Base-by-base conservation (phyloP, 345 rosid species). In the Linum lewisii region DNA sequence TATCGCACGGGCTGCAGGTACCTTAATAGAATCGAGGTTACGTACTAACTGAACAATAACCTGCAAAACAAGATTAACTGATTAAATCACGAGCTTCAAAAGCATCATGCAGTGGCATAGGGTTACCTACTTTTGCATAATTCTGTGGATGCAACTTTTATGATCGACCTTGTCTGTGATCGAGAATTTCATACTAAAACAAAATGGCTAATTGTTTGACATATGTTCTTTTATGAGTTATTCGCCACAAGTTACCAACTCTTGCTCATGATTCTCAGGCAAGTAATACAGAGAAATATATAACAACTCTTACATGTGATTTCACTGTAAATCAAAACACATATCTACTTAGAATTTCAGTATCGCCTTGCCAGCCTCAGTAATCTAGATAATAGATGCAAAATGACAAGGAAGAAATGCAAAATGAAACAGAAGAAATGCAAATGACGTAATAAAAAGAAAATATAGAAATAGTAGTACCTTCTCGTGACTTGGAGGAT, bases 1-100 rank as follows among this genome's bases (percentile, higher is more conserved):
- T 64, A 82, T 84, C 66, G 88, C 91, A 62, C 99, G 97, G 57
- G 94, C 95, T 63, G 86, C 82, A 59, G 97, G 74, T 59, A 89
- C 84, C 78, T 77, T 89, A 73, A 93, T 74, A 60, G 95, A 78
- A 74, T 93, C 99, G 75, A 93, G 77, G 73, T 80, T 73, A 66
- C 87, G 83, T 57, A 93, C 70, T 73, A 93, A 69, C 77, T 84
- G 94, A 61, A 87, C 75, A 55, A 89, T 73, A 59, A 89, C 97
- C 99, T 93, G 47, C 18, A 42, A 42, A 11, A 42, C 18, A 11
- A 42, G 47, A 42, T 6, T 7, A 42, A 42, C 47, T 42, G 2
- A 42, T 77, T 34, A 60, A 58, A 63, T 45, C 51, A 38, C 3
- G 50, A 57, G 59, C 0, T 34, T 11, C 21, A 18, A 14, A 38